These are phyloP conservation scores for Combretum micranthum DNA, from an alignment of 345 rosid genomes.

Conservation along the genomic window DNA sequence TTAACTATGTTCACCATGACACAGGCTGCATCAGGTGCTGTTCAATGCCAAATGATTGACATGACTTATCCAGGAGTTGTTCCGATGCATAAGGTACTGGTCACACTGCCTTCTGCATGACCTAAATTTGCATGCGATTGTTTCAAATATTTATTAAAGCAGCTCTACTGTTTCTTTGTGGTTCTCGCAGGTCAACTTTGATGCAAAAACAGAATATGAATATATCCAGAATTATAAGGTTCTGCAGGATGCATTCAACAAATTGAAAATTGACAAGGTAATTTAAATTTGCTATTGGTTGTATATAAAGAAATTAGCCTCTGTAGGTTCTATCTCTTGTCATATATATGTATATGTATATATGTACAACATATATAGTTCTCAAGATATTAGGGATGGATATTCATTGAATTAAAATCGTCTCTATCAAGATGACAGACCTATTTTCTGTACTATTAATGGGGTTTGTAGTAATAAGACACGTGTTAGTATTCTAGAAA, in stretches of 20 bases:
- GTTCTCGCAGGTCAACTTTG: conserved; percentile 70
- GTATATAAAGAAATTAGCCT: too few species aligned
- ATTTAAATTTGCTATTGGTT: too few species aligned
- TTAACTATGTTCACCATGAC: conserved; percentile 1
- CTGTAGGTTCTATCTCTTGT: background rate
- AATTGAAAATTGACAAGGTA: conserved; percentile 89
- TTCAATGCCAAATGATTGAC: conserved; percentile 96
- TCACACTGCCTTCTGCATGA: too few species aligned
- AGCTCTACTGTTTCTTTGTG: background rate
- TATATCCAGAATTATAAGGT: conserved; percentile 97
- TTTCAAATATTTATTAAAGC: background rate
- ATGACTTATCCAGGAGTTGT: conserved; percentile 94
- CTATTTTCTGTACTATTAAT: too few species aligned
- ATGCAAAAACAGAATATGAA: conserved; percentile 93
- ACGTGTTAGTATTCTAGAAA: too few species aligned
- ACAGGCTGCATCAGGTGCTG: conserved; percentile 98
- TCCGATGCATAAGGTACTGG: conserved; percentile 89
- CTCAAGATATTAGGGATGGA: too few species aligned
- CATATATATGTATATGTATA: too few species aligned
- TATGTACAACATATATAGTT: too few species aligned
- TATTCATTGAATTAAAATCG: too few species aligned
- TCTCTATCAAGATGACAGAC: too few species aligned
- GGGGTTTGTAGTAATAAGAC: too few species aligned
- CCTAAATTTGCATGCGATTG: background rate
- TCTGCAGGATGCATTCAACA: conserved; percentile 89